phyloP scores from a whole-genome alignment of 2,329 filamentous ascomycete genomes.

The Graphiopsis chlorocephala region DNA sequence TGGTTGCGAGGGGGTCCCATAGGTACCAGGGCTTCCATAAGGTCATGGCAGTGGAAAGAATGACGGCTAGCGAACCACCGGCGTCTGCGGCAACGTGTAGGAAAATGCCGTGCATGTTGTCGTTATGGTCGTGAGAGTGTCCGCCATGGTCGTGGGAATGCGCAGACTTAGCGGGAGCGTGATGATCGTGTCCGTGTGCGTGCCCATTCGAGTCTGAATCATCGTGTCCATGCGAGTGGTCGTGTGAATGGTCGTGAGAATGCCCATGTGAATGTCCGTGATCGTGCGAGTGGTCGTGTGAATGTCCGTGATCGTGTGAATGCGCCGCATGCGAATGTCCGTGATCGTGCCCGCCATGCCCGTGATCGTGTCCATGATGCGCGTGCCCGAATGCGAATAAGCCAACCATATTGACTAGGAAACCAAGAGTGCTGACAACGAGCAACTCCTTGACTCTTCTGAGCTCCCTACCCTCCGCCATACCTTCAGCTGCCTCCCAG shows the following conservation, averaged over 20 bases:
- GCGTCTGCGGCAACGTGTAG: constrained; percentile 93
- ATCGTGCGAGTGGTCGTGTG: constrained; percentile 34
- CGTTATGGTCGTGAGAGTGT: constrained; percentile 62
- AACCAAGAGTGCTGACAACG: constrained; percentile 79
- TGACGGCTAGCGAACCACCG: constrained; percentile 89
- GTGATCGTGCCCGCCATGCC: constrained; percentile 61
- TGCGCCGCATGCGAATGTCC: constrained; percentile 40
- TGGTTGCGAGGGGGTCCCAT: constrained; percentile 92
- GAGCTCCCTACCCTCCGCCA: constrained; percentile 79
- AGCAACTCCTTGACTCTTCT: constrained; percentile 83
- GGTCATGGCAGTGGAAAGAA: constrained; percentile 84
- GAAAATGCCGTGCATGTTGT: constrained; percentile 98
- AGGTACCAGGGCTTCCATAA: constrained; percentile 86
- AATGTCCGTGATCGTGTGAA: constrained; percentile 42
- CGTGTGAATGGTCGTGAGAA: constrained; percentile 21
- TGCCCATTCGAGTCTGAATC: constrained; percentile 38
- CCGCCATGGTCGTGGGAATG: constrained; percentile 23
- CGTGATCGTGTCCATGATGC: constrained; percentile 46
- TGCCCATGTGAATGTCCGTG: constrained; percentile 37
- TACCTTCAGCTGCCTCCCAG: constrained; percentile 85
- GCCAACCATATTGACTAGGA: constrained; percentile 87
- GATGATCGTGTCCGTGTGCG: constrained; percentile 23
- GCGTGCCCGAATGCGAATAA: constrained; percentile 75
- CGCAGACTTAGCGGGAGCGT: constrained; percentile 17
- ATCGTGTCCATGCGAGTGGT: constrained; percentile 22